phyloP scores from a whole-genome alignment of 2,329 filamentous ascomycete species.

The Venturia carpophila region DNA sequence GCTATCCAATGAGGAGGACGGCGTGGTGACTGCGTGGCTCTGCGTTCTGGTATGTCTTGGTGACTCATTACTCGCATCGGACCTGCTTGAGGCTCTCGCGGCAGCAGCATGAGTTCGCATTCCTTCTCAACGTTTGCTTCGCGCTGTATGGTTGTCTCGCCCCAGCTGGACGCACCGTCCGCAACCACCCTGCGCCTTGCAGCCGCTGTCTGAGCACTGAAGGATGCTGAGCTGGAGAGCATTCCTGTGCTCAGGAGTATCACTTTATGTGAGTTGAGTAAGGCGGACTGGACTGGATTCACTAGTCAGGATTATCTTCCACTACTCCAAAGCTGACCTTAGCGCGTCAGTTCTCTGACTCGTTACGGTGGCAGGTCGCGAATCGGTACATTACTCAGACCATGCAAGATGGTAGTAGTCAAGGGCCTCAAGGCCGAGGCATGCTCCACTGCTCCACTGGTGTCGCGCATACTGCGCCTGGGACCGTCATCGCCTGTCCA shows the following conservation, averaged over 20 bases:
- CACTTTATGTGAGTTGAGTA: neutral
- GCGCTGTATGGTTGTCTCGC: neutral
- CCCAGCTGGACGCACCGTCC: too few species aligned
- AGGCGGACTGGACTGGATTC: neutral
- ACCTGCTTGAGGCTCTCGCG: constrained; percentile 1
- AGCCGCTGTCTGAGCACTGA: neutral
- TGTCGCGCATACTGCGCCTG: neutral
- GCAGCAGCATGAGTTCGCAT: neutral
- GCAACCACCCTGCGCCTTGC: neutral
- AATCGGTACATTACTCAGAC: neutral
- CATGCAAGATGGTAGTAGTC: neutral
- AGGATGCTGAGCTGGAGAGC: neutral
- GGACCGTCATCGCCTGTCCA: neutral
- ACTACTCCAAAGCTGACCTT: neutral
- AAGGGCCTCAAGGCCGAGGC: neutral
- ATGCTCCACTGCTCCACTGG: neutral
- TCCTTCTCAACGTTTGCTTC: neutral
- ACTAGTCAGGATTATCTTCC: neutral
- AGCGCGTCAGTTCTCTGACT: neutral
- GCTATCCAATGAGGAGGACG: neutral
- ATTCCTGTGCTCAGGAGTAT: neutral
- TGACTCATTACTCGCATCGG: neutral
- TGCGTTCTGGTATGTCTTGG: neutral
- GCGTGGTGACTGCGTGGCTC: neutral
- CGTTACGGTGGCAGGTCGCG: neutral